Evolutionary conservation across 345 rosid genomes (phyloP), one percentile per base, ranked within the genome.

Genomic region (Eucalyptus regnans): DNA sequence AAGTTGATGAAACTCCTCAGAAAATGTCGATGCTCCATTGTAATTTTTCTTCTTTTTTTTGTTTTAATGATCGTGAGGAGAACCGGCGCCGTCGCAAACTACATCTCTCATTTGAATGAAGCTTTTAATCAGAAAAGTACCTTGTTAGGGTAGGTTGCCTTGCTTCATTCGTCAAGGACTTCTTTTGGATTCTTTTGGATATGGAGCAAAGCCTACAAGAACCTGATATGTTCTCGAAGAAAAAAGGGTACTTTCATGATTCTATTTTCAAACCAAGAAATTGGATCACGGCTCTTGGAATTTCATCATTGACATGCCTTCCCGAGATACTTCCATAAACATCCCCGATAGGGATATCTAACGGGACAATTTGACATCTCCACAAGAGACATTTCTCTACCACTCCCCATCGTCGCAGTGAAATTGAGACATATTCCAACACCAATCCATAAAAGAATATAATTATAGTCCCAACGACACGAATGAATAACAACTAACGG

Each of bases 301-400:
- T 68, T 68, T 68, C 80, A 31, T 68, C 44, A 9, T 68, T 4
- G 23, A 33, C 80, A 33, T 68, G 43, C 44, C 80, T 68, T 16
- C 80, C 4, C 80, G 23, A 33, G 80, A 68, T 31, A 66, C 80
- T 31, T 31, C 12, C 43, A 9, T 68, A 68, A 31, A 64, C 76
- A 0, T 64, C 76, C 66, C 9, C 10, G 9, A 64, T 64, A 31
- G 37, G 31, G 66, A 60, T 60, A 60, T 25, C 64, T 3, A 51
- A 51, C 4, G 4, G 56, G 56, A 52, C 56, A 2, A 0, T 25
- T 58, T 25, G 0, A 58, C 64, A 25, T 58, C n/a, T 58, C 13
- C 29, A 10, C 7, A 11, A 25, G 1, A 58, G 64, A 58, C 64
- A 18, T 58, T 52, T 52, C 56, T 1, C 56, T 52, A 60, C 66